Evolutionary conservation across 1,139 yeast species (phyloP).

Genomic region (Debaryomycetaceae sp.): DNA sequence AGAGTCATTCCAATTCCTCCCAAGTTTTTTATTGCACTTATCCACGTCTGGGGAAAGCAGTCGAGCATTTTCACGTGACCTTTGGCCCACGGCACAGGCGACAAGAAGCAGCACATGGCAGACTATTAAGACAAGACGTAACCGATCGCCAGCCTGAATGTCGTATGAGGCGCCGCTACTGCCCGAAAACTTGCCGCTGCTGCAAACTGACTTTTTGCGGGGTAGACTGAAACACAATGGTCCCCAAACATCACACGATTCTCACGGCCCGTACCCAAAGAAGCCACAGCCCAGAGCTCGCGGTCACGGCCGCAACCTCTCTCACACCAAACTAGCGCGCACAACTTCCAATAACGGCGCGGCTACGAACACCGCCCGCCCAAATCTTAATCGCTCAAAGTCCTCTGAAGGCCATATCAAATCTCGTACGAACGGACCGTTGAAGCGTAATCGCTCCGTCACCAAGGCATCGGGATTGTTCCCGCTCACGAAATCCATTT

Average conservation of each 20-base stretch:
- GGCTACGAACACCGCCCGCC: conserved; percentile 11
- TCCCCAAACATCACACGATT: conserved; percentile 1
- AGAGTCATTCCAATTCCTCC: too few species aligned
- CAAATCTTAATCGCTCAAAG: conserved; percentile 28
- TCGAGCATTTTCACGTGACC: not conserved
- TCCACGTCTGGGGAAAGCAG: not conserved
- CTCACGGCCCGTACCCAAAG: conserved; percentile 2
- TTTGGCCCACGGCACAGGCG: not conserved
- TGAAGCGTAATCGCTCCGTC: conserved; percentile 26
- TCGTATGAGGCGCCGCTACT: not conserved
- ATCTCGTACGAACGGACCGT: conserved; percentile 10
- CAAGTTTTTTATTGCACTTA: not conserved
- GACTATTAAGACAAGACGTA: not conserved
- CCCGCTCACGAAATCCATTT: conserved; percentile 29
- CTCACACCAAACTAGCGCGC: conserved; percentile 1
- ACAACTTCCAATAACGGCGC: conserved; percentile 7
- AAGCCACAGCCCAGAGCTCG: conserved; percentile 19
- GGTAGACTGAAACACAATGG: conserved; percentile 1
- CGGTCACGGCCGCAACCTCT: not conserved
- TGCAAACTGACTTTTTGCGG: not conserved
- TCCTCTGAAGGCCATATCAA: conserved; percentile 31
- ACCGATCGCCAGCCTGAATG: not conserved
- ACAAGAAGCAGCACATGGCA: not conserved
- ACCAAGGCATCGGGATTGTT: conserved; percentile 27
- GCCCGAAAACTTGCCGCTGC: not conserved